Conservation (phyloP, 805 yeast genomes). For the Saturnispora sekii region DNA sequence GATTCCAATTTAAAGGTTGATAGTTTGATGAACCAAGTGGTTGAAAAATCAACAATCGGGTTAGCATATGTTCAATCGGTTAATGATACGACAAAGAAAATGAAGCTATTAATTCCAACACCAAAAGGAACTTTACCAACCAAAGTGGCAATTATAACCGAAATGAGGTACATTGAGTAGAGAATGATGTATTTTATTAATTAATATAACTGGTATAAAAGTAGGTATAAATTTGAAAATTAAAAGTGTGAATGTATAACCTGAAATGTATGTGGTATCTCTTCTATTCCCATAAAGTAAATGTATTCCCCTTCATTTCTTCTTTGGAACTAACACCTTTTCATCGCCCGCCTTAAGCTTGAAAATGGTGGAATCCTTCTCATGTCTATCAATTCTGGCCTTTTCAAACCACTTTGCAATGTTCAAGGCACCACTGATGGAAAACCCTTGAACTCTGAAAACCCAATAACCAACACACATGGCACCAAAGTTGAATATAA, state of each 20-base stretch:
- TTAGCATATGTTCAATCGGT: conserved; percentile 51
- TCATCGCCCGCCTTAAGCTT: conserved; percentile 32
- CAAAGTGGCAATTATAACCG: conserved; percentile 64
- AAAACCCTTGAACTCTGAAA: conserved; percentile 30
- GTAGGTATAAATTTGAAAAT: neutral
- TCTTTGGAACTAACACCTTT: conserved; percentile 23
- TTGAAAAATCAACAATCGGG: conserved; percentile 45
- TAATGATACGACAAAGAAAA: conserved; percentile 62
- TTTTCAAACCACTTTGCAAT: conserved; percentile 32
- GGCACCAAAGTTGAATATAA: conserved; percentile 39
- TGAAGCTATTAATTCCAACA: conserved; percentile 72
- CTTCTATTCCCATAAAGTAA: too few species aligned
- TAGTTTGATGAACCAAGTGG: conserved; percentile 3
- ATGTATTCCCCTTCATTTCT: neutral
- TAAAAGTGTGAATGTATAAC: neutral
- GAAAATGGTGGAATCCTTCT: conserved; percentile 35
- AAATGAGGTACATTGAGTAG: conserved; percentile 73
- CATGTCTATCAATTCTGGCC: conserved; percentile 38
- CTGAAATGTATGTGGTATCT: too few species aligned
- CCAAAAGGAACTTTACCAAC: conserved; percentile 75
- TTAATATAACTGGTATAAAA: conserved; percentile 30
- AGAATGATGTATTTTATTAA: conserved; percentile 13
- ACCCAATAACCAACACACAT: conserved; percentile 31
- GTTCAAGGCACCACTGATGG: conserved; percentile 25
- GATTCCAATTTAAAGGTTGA: conserved; percentile 15